phyloP scores from a whole-genome alignment of 2,329 filamentous ascomycete genomes.

The Zymoseptoria brevis region DNA sequence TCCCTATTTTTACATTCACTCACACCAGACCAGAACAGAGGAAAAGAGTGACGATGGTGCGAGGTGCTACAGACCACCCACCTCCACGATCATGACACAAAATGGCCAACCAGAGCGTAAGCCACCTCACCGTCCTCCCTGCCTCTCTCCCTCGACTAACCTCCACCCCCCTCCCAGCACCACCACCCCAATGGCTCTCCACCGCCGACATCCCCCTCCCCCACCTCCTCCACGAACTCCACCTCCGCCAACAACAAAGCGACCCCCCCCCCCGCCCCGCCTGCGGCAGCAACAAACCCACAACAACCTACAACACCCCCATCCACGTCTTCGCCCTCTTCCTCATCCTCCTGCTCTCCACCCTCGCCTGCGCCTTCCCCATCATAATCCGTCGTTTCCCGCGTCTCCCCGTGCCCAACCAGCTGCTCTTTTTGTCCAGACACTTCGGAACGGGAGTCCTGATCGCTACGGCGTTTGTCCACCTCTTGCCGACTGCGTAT shows the following conservation, averaged over 20 bases:
- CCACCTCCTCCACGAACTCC: slow-evolving; percentile 40
- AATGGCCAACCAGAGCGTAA: slow-evolving; percentile 10
- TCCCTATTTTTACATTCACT: neutral
- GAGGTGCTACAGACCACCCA: neutral
- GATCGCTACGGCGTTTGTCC: slow-evolving; percentile 51
- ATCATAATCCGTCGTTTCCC: slow-evolving; percentile 53
- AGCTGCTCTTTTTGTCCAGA: slow-evolving; percentile 51
- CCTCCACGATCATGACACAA: slow-evolving; percentile 9
- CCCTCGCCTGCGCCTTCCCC: slow-evolving; percentile 53
- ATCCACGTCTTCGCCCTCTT: slow-evolving; percentile 52
- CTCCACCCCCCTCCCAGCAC: neutral
- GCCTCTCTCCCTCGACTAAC: neutral
- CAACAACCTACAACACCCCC: slow-evolving; percentile 45
- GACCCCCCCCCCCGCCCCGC: slow-evolving; percentile 30
- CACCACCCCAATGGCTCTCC: neutral
- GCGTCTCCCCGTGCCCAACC: slow-evolving; percentile 50
- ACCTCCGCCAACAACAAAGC: slow-evolving; percentile 41
- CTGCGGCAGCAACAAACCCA: slow-evolving; percentile 42
- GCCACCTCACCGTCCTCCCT: neutral
- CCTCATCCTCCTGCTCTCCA: slow-evolving; percentile 49
- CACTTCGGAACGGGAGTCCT: slow-evolving; percentile 53
- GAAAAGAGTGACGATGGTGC: neutral
- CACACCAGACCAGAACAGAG: neutral
- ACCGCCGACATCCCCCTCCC: slow-evolving; percentile 33
- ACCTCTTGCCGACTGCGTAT: slow-evolving; percentile 57